Base-by-base conservation (phyloP, 2,329 filamentous ascomycete genomes). In the Xylaria sp. region DNA sequence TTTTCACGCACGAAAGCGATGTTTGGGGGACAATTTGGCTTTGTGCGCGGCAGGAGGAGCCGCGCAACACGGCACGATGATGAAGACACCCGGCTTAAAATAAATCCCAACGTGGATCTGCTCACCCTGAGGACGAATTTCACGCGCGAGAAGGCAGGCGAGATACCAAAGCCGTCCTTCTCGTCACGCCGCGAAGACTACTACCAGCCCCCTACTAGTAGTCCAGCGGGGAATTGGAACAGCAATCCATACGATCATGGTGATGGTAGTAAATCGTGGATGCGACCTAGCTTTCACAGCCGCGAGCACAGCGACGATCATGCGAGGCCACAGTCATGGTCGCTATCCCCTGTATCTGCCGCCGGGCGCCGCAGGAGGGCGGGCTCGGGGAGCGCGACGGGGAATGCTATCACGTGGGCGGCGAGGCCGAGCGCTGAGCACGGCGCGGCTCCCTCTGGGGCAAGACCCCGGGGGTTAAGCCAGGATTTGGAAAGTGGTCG, bases 391-490 rank as follows among this genome's bases (percentile, higher is more conserved):
- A 64, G 63, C 35, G 49, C 17, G n/a, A 43, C 54, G 50, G 75
- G 76, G 38, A 76, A 78, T 38, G 72, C 64, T 6, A 60, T 72
- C 42, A 64, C 62, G 1, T 63, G 60, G 62, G 63, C 55, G 40
- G 40, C 62, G 6, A 21, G 59, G 31, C 56, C 56, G 21, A 64
- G 61, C 38, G 23, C 63, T 19, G 59, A 64, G 35, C 35, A 47
- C 17, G 57, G 28, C 12, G 25, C 17, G 1, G 17, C 40, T 2
- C 19, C 40, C 1, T 12, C 54, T 4, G 52, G 60, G 4, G 12
- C 31, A 11, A 45, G 61, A 19, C 8, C 42, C 7, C 57, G 59
- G 43, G 38, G 47, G 12, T 12, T 51, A 1, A 57, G 50, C 14
- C 43, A 57, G 31, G 67, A 69, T 59, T 31, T 69, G 19, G 67